A percentile compares a stretch with the other conserved stretches of the same genome.
Evolutionary conservation across 169 alveolate genomes (phyloP).

Genomic region (Plasmodium vivax): DNA sequence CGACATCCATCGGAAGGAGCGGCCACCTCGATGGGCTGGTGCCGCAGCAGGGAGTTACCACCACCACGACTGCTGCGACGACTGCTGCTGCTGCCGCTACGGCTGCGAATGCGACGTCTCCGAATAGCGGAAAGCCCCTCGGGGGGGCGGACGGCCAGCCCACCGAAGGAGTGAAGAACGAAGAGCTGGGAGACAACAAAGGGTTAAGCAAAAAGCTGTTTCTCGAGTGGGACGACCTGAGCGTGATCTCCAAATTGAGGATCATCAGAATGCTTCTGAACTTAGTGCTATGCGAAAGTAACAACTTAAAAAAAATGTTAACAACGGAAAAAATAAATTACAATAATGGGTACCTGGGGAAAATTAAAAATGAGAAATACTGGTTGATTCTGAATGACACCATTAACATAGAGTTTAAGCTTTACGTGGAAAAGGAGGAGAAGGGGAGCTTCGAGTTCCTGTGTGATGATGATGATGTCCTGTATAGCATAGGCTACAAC

Average conservation of each 20-base stretch:
- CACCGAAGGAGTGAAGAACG: background rate
- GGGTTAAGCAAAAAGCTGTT: slow-evolving; percentile 35
- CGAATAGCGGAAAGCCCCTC: background rate
- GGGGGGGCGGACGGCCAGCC: background rate
- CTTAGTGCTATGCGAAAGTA: slow-evolving; percentile 68
- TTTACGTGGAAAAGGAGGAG: slow-evolving; percentile 69
- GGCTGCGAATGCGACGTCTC: no score
- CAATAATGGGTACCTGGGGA: slow-evolving; percentile 55
- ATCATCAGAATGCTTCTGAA: slow-evolving; percentile 54
- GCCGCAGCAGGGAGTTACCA: background rate
- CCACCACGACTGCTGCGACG: background rate
- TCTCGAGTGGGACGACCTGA: slow-evolving; percentile 69
- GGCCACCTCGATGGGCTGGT: background rate
- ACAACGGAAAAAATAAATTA: background rate
- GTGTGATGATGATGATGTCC: slow-evolving; percentile 63
- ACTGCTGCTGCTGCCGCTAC: background rate
- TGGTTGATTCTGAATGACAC: slow-evolving; percentile 71
- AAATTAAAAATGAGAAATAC: slow-evolving; percentile 38
- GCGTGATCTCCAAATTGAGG: slow-evolving; percentile 24
- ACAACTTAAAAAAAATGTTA: slow-evolving; percentile 46
- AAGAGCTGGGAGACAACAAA: background rate
- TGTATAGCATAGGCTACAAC: slow-evolving; percentile 40
- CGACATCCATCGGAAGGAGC: background rate
- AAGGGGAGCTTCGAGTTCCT: slow-evolving; percentile 36
- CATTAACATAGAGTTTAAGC: slow-evolving; percentile 35